Evolutionary conservation across 2,329 filamentous ascomycete genomes (phyloP).

Genomic region (Decorospora gaudefroyi): DNA sequence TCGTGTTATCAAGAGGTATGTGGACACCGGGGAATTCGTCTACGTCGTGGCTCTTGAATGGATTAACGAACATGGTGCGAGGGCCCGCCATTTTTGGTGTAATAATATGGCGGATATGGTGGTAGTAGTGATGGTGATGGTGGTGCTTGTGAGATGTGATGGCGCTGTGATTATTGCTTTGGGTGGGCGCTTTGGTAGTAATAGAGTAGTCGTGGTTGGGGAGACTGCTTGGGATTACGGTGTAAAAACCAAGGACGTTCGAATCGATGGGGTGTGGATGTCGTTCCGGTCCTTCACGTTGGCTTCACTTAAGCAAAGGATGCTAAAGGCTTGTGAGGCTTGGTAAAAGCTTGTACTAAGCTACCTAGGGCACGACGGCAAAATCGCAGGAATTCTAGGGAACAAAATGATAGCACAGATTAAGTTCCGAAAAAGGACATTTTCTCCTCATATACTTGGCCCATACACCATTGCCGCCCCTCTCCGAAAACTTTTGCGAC

Average conservation of each 20-base stretch:
- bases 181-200: constrained; percentile 14
- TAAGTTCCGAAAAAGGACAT: background rate
- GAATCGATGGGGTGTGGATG: constrained; percentile 1
- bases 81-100: constrained; percentile 49
- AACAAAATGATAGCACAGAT: constrained; percentile 3
- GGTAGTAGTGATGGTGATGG: constrained; percentile 15
- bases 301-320: constrained; percentile 23
- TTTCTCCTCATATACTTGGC: constrained; percentile 7
- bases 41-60: constrained; percentile 57
- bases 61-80: constrained; percentile 50
- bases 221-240: constrained; percentile 8
- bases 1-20: constrained; percentile 55
- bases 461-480: constrained; percentile 1
- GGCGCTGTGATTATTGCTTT: constrained; percentile 18
- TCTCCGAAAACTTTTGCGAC: constrained; percentile 10
- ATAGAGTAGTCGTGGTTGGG: constrained; percentile 13
- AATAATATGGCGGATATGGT: too few species aligned
- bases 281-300: constrained; percentile 19
- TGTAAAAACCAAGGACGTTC: constrained; percentile 1
- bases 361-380: constrained; percentile 6
- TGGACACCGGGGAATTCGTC: constrained; percentile 57
- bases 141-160: constrained; percentile 1
- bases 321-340: constrained; percentile 32
- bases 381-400: constrained; percentile 1
- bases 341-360: constrained; percentile 32